Base-by-base conservation (phyloP, 2,329 filamentous ascomycete genomes). In the Bipolaris gigantea region DNA sequence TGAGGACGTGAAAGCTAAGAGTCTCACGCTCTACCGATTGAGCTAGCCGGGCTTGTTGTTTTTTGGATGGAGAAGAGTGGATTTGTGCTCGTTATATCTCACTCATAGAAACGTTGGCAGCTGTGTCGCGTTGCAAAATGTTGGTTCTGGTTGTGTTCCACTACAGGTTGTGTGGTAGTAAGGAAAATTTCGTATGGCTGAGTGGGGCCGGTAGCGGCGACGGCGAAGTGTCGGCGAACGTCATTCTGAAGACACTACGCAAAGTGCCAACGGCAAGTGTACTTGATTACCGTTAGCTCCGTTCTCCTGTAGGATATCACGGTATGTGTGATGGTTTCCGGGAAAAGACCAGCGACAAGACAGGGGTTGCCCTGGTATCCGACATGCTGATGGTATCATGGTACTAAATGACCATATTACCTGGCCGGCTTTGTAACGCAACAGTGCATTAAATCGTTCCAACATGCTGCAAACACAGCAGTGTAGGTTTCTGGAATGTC, bases 1-100 rank as follows among this genome's bases (percentile, higher is more conserved):
- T 50, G 45, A 54, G 51, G 40, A 40, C 47, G 52, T 50, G 50
- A 60, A 36, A 33, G 33, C 54, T 74, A 73, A 74, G 72, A 74
- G 72, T 73, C 71, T 73, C 66, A 74, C 70, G 72, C 72, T 73
- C 71, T 74, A 74, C 71, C 72, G 71, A 74, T 74, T 73, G 68
- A 70, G 49, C 45, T 53, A 56, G 42, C 50, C 44, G 40, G 45
- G 54, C 50, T 49, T 53, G 38, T 21, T 53, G 2, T 48, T 56
- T 38, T 43, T 38, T 53, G 42, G 50, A 50, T 56, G 50, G 15
- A 39, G 10, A 13, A 16, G 5, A 2, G 0, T 0, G 0, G 2
- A 2, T 5, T 46, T 53, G 13, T 3, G 13, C 15, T 2, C 2
- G 0, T 1, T 18, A 15, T 45, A 40, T 38, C 4, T 13, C 10